Evolutionary conservation across 164 flowering plant genomes (phyloP), one percentile per base, ranked within the genome.

Genomic region (Buxus sempervirens): DNA sequence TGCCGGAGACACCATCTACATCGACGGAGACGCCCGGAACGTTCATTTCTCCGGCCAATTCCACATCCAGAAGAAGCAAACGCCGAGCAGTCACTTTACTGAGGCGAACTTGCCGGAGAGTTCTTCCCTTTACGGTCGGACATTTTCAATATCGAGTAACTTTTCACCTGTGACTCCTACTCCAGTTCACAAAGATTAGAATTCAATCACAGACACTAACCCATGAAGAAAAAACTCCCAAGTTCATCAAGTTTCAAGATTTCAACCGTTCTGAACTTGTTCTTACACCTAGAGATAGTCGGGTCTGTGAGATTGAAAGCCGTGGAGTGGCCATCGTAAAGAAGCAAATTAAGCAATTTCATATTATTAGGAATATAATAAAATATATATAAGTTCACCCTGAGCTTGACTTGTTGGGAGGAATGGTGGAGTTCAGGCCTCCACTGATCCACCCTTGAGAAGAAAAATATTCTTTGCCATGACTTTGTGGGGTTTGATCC

Each of bases 21-120:
- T 71, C 58, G 15, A 63, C 38, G 78, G 78, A 15, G 69, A 71
- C 53, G 73, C 77, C n/a, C 63, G 71, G 5, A 54, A 71, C 36
- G 16, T 70, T 26, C 63, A 56, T 22, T 67, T 75, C 71, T 67
- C 74, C 19, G 68, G 68, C 19, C 58, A 55, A 28, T 48, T 74
- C 45, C 60, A 69, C 54, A 60, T 73, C 55, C 60, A 58, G 8
- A 60, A 61, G 25, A 59, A 24, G 61, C 51, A 26, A 25, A 24
- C 12, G 28, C 7, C 62, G 25, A 49, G 23, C 19, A 56, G 51
- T n/a, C 25, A n/a, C 19, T 12, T 27, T 25, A 14, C 36, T 15
- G 26, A 14, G 24, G 15, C 49, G 8, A 53, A 23, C 23, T 32
- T 51, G 19, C 55, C 45, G 16, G 62, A 24, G n/a, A 10, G 15